Evolutionary conservation across 345 rosid genomes (phyloP), one percentile per base, ranked within the genome.

Genomic region (Eutrema yunnanense): DNA sequence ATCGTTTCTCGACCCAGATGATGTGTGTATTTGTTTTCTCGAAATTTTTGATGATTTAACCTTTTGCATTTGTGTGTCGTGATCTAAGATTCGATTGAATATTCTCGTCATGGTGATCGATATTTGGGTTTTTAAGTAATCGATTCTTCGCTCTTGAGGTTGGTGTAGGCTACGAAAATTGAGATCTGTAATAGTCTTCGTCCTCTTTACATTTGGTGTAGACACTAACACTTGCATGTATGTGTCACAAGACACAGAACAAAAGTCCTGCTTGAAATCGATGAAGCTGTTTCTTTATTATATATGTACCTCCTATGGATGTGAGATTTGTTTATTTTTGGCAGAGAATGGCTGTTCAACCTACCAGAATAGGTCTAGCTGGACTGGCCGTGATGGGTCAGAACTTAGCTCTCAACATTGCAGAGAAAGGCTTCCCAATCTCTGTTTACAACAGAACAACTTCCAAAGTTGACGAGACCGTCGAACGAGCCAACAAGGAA

Each of bases 331-430:
- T 64, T 19, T 36, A 26, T 9, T 48, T 3, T 41, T 51, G 48
- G 77, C 41, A 42, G 63, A 53, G 29, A 48, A 93, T 90, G 98
- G 92, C 90, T 49, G 74, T 79, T 43, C 82, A 81, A 38, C 79
- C 81, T 43, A 86, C 95, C 2, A 89, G 98, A 84, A 86, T 94
- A 37, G 97, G 98, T 65, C 81, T 94, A 51, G 98, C 98, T 69
- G 98, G 96, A 74, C 82, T 94, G 2, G 98, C 98, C 19, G 98
- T 90, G 62, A 94, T 94, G 98, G 98, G 98, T 73, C 98, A 94
- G 79, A 93, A 93, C 79, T 80, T 90, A 37, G 97, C 97, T 47
- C 92, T 93, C 73, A 93, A 90, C 82, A 90, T 92, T 42, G 98
- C 98, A 0, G 88, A 87, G 79, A 92, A 92, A 86, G 98, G 98